Conservation (phyloP, 805 yeast genomes). For the Kazachstania viticola region DNA sequence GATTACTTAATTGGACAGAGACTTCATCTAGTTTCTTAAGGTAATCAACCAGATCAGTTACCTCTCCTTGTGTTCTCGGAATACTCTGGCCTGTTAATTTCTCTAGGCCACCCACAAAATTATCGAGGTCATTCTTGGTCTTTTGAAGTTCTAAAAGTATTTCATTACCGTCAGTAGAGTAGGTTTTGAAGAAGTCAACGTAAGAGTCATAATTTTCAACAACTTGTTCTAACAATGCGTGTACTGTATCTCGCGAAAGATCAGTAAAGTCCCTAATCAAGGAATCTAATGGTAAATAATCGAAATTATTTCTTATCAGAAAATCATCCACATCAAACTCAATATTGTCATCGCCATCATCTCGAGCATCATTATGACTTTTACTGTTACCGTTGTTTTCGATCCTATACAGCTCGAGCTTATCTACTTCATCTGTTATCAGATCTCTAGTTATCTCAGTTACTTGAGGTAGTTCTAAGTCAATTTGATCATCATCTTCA, state of each 20-base stretch:
- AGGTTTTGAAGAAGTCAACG: constrained; percentile 17
- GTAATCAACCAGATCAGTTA: constrained; percentile 19
- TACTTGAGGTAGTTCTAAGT: constrained; percentile 18
- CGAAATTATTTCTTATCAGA: constrained; percentile 22
- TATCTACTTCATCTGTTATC: constrained; percentile 14
- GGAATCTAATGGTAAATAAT: constrained; percentile 22
- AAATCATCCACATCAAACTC: constrained; percentile 20
- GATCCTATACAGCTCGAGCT: too few species aligned
- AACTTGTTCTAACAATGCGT: constrained; percentile 17
- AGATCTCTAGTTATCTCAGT: constrained; percentile 20
- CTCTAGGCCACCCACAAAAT: constrained; percentile 13
- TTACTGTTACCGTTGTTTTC: not conserved
- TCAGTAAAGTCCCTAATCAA: constrained; percentile 16
- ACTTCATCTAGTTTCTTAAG: constrained; percentile 18
- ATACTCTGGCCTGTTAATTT: constrained; percentile 14
- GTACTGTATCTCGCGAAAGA: constrained; percentile 17
- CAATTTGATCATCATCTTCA: constrained; percentile 15
- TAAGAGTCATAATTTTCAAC: constrained; percentile 18
- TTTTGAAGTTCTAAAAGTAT: constrained; percentile 14
- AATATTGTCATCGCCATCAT: constrained; percentile 1
- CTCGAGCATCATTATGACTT: constrained; percentile 1
- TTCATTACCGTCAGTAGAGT: constrained; percentile 12
- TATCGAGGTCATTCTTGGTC: constrained; percentile 13
- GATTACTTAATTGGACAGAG: constrained; percentile 9
- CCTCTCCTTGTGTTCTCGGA: constrained; percentile 13